These are phyloP conservation scores for Fusarium foetens DNA, from an alignment of 2,329 filamentous ascomycete species.

Conservation along the genomic window DNA sequence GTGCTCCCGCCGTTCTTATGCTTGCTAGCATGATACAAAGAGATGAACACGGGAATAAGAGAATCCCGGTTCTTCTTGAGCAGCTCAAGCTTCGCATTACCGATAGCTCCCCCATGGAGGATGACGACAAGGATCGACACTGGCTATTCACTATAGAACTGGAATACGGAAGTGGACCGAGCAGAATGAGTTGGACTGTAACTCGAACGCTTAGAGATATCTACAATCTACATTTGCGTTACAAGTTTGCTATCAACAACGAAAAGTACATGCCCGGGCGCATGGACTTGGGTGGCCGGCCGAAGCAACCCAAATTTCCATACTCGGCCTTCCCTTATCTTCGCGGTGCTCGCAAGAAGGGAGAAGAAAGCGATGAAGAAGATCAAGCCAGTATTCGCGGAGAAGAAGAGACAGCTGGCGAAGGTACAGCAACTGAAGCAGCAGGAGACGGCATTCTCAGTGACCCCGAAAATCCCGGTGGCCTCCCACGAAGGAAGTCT, in stretches of 20 bases:
- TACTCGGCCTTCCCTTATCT: conserved; percentile 90
- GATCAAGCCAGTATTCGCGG: conserved; percentile 54
- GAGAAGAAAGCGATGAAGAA: conserved; percentile 84
- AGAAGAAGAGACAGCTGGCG: conserved; percentile 59
- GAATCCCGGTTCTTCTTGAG: conserved; percentile 93
- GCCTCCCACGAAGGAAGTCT: conserved; percentile 58
- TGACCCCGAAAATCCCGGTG: conserved; percentile 48
- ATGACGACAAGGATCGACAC: conserved; percentile 74
- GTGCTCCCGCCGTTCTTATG: conserved; percentile 91
- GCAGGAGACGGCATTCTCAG: conserved; percentile 62
- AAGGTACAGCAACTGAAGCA: conserved; percentile 70
- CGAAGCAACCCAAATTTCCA: conserved; percentile 90
- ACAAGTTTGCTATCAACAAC: conserved; percentile 86
- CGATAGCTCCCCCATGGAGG: conserved; percentile 78
- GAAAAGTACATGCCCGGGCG: conserved; percentile 82
- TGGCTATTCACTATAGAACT: conserved; percentile 90
- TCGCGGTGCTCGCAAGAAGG: conserved; percentile 80
- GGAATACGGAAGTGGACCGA: conserved; percentile 95
- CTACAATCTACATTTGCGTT: conserved; percentile 90
- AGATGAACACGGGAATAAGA: conserved; percentile 94
- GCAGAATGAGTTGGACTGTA: conserved; percentile 96
- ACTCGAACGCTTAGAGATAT: conserved; percentile 89
- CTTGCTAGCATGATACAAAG: conserved; percentile 97
- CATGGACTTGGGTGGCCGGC: conserved; percentile 71
- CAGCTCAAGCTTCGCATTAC: conserved; percentile 90